These are phyloP conservation scores for Mycena polygramma DNA, from an alignment of 768 basidiomycete species.

Conservation along the genomic window DNA sequence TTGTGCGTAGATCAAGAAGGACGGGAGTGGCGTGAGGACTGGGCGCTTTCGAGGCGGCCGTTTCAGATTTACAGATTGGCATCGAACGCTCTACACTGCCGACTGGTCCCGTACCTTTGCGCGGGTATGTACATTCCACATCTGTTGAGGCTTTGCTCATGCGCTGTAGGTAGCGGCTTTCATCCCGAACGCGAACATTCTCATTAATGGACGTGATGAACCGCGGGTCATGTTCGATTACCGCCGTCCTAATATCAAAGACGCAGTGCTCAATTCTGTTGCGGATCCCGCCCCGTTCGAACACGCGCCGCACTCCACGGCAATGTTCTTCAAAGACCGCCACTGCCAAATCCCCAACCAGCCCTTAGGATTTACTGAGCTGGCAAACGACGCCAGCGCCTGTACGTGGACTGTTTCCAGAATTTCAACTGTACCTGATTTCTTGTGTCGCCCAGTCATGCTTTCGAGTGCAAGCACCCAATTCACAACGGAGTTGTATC, in stretches of 20 bases:
- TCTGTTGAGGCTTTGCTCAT: too few species aligned
- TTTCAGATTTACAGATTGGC: constrained; percentile 5
- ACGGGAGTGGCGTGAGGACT: constrained; percentile 17
- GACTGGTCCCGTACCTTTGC: constrained; percentile 9
- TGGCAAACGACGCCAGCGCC: constrained; percentile 22
- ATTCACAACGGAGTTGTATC: constrained; percentile 31
- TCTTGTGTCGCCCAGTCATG: constrained; percentile 28
- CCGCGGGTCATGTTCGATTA: constrained; percentile 30
- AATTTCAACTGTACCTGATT: background rate
- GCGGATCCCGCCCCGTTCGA: constrained; percentile 16
- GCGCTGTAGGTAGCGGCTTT: too few species aligned
- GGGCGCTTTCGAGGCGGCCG: background rate
- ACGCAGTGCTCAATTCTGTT: background rate
- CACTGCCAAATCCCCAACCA: constrained; percentile 12
- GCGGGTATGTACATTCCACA: too few species aligned
- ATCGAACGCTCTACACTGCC: constrained; percentile 10
- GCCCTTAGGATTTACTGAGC: constrained; percentile 15
- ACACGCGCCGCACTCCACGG: constrained; percentile 20
- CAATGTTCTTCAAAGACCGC: constrained; percentile 19
- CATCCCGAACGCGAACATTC: constrained; percentile 18
- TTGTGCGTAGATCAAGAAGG: constrained; percentile 10
- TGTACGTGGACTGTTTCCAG: constrained; percentile 13
- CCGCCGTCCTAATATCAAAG: background rate
- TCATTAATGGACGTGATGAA: constrained; percentile 28
- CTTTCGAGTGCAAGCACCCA: constrained; percentile 16